phyloP scores from a whole-genome alignment of 2,329 filamentous ascomycete species.

The Alternaria burnsii region DNA sequence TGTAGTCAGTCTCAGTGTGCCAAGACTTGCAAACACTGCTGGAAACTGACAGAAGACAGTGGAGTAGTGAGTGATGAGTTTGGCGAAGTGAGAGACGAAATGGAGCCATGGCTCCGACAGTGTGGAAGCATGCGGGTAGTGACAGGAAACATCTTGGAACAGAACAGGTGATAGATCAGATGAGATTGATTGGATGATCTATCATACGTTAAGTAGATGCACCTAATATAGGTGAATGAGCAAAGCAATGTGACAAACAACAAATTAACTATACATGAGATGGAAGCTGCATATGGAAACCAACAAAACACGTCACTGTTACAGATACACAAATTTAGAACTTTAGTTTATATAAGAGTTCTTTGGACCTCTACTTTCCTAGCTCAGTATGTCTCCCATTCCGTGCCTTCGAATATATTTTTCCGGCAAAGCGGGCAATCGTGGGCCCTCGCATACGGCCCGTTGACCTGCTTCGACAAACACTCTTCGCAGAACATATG shows the following conservation, averaged over 20 bases:
- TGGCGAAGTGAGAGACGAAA: not conserved
- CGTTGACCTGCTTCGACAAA: conserved; percentile 2
- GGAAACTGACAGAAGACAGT: not conserved
- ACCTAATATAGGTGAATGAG: too few relatives aligned
- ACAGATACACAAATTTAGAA: not conserved
- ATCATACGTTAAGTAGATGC: too few relatives aligned
- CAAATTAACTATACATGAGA: too few relatives aligned
- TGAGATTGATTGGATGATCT: too few relatives aligned
- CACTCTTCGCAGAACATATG: conserved; percentile 10
- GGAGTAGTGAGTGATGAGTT: not conserved
- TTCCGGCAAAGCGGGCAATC: conserved; percentile 9
- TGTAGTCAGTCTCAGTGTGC: not conserved
- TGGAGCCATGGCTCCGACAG: not conserved
- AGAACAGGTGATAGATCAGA: too few relatives aligned
- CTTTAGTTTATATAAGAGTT: not conserved
- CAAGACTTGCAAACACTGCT: not conserved
- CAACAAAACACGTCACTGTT: not conserved
- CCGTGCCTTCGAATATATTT: not conserved
- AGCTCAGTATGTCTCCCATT: not conserved
- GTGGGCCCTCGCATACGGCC: not conserved
- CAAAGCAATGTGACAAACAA: too few relatives aligned
- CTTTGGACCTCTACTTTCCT: too few relatives aligned
- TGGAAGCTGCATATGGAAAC: too few relatives aligned
- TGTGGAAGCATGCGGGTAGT: not conserved
- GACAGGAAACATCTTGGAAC: not conserved